Conservation (phyloP, 768 basidiomycete genomes). For the Trametes coccinea region DNA sequence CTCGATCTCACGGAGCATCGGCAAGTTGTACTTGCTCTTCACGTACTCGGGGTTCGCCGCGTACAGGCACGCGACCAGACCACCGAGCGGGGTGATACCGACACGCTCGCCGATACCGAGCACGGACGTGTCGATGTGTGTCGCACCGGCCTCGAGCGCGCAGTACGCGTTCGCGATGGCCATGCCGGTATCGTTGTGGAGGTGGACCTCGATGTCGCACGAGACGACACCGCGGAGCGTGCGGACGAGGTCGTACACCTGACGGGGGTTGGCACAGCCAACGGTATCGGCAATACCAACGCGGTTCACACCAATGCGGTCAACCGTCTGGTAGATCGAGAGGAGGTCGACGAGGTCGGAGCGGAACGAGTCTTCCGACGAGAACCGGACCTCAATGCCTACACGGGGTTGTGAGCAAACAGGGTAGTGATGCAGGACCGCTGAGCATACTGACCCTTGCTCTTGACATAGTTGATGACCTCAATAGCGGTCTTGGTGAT, state of each 20-base stretch:
- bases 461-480: conserved; percentile 99
- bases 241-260: conserved; percentile 97
- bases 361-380: conserved; percentile 99
- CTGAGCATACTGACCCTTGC: conserved; percentile 60
- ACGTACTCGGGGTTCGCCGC: conserved; percentile 98
- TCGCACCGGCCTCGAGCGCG: conserved; percentile 97
- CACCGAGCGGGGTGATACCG: conserved; percentile 97
- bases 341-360: conserved; percentile 98
- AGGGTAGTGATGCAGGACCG: not conserved
- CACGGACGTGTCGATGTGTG: conserved; percentile 97
- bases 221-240: conserved; percentile 94
- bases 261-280: conserved; percentile 97
- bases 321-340: conserved; percentile 98
- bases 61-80: conserved; percentile 94
- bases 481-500: conserved; percentile 99
- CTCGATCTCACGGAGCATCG: conserved; percentile 97
- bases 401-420: not conserved
- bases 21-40: conserved; percentile 98
- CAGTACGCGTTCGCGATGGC: conserved; percentile 99
- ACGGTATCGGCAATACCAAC: conserved; percentile 99
- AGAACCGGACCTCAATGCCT: conserved; percentile 96
- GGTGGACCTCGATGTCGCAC: conserved; percentile 97
- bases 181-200: conserved; percentile 99
- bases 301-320: conserved; percentile 98
- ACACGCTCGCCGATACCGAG: conserved; percentile 99